phyloP scores from a whole-genome alignment of 2,329 filamentous ascomycete genomes.

The Pseudogymnoascus pannorum region DNA sequence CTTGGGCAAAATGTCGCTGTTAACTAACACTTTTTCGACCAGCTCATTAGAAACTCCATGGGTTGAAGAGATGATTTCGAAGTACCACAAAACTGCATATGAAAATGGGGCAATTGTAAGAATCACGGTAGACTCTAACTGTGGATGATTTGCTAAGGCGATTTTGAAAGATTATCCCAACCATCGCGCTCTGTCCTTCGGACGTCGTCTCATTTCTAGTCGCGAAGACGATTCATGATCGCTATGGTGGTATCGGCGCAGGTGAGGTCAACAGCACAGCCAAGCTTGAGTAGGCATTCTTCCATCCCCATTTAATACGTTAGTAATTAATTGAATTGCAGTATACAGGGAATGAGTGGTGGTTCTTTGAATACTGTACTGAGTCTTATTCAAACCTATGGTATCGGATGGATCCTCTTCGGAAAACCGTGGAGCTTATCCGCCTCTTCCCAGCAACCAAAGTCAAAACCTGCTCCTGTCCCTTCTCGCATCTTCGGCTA shows the following conservation, averaged over 20 bases:
- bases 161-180: slow-evolving; percentile 10
- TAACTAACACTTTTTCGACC: background rate
- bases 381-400: slow-evolving; percentile 9
- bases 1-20: background rate
- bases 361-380: slow-evolving; percentile 9
- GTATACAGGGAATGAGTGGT: slow-evolving; percentile 10
- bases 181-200: slow-evolving; percentile 9
- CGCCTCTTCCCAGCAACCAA: background rate
- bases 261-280: slow-evolving; percentile 12
- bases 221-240: background rate
- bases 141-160: background rate
- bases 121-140: background rate
- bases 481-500: slow-evolving; percentile 6
- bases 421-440: slow-evolving; percentile 5
- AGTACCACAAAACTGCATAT: slow-evolving; percentile 10
- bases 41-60: slow-evolving; percentile 14
- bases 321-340: background rate
- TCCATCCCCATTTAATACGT: background rate
- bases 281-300: slow-evolving; percentile 9
- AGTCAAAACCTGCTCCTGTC: background rate
- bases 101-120: slow-evolving; percentile 11
- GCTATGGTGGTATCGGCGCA: background rate
- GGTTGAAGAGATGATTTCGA: slow-evolving; percentile 13
- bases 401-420: slow-evolving; percentile 4
- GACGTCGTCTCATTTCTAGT: slow-evolving; percentile 10